phyloP scores from a whole-genome alignment of 768 basidiomycete species.

The Boletus rex-veris region DNA sequence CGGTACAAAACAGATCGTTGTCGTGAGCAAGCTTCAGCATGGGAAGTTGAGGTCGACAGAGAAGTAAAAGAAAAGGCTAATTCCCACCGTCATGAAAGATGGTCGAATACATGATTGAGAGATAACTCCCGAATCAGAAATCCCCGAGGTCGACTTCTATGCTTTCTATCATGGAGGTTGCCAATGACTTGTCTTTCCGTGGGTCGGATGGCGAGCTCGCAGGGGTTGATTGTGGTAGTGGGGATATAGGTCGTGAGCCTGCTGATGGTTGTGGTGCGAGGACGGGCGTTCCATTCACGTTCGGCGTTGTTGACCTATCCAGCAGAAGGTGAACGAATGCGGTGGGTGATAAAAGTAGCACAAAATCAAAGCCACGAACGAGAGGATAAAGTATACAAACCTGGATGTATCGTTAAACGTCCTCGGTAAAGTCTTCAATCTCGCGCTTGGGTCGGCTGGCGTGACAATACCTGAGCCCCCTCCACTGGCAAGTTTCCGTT shows the following conservation, averaged over 20 bases:
- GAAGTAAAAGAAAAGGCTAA: not conserved
- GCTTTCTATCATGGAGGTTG: conserved; percentile 56
- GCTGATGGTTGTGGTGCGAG: conserved; percentile 28
- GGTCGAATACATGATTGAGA: not conserved
- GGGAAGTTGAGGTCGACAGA: no score
- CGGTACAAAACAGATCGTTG: not conserved
- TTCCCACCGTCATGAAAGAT: not conserved
- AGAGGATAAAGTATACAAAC: conserved; percentile 37
- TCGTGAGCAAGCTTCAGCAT: conserved; percentile 1
- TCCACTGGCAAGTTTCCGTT: conserved; percentile 50
- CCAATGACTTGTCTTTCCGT: conserved; percentile 43
- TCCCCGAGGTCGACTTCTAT: conserved; percentile 79
- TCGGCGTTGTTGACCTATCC: conserved; percentile 42
- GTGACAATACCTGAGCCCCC: conserved; percentile 37
- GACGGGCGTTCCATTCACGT: conserved; percentile 45
- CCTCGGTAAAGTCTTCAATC: conserved; percentile 63
- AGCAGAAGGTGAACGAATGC: conserved; percentile 6
- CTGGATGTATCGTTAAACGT: conserved; percentile 57
- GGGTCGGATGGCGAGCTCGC: conserved; percentile 26
- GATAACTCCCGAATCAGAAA: conserved; percentile 42
- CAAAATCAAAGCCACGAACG: conserved; percentile 18
- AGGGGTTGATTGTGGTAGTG: conserved; percentile 27
- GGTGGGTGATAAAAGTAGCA: conserved; percentile 14
- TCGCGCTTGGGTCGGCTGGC: conserved; percentile 59
- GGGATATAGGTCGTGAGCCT: conserved; percentile 35